These are phyloP conservation scores for Escovopsis sp. DNA, from an alignment of 2,329 filamentous ascomycete genomes.

Conservation along the genomic window DNA sequence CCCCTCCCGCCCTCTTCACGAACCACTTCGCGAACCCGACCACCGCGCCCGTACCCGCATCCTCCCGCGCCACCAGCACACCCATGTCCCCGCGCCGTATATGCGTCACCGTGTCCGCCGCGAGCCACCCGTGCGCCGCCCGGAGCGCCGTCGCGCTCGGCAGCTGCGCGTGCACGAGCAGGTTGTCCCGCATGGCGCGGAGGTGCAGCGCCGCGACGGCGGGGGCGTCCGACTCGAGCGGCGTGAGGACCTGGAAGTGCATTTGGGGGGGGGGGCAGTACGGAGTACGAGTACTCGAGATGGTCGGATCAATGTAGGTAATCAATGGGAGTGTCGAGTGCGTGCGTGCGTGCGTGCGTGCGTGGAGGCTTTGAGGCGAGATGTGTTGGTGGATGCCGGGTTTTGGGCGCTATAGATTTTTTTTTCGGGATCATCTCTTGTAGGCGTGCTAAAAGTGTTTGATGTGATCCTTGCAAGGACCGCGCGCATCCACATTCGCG, in stretches of 20 bases:
- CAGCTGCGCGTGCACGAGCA: conserved; percentile 26
- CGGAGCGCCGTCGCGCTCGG: conserved; percentile 17
- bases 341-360: no score
- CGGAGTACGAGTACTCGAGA: neutral
- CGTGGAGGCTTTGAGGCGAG: no score
- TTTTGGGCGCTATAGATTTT: no score
- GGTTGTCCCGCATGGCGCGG: conserved; percentile 24
- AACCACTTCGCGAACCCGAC: conserved; percentile 24
- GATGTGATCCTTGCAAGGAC: no score
- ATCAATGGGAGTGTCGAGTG: no score
- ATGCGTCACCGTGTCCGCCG: conserved; percentile 16
- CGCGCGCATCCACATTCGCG: no score
- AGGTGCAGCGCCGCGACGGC: conserved; percentile 20
- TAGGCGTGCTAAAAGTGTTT: no score
- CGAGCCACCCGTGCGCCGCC: conserved; percentile 17
- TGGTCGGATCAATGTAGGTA: neutral
- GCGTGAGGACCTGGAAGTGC: conserved; percentile 14
- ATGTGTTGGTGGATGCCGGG: no score
- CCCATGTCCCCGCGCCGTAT: conserved; percentile 13
- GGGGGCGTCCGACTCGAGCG: conserved; percentile 12
- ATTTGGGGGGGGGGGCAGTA: conserved; percentile 6
- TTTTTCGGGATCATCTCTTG: no score
- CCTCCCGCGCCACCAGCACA: conserved; percentile 19
- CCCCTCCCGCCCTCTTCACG: conserved; percentile 10
- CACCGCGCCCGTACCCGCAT: conserved; percentile 14